Evolutionary conservation across 257 asterid genomes (phyloP).

Genomic region (Verbascum thapsus): DNA sequence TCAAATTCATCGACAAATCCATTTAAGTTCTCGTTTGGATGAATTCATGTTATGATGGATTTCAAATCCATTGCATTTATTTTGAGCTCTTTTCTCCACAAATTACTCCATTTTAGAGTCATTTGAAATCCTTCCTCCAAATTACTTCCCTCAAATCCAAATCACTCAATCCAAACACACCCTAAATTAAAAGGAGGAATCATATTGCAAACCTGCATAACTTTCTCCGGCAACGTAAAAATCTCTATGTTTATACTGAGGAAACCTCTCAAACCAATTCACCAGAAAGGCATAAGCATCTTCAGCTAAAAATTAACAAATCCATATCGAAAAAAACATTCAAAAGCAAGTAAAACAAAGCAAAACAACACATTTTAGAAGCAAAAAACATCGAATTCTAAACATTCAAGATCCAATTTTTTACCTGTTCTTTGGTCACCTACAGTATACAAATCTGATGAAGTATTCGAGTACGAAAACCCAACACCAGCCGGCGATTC

Average conservation of each 20-base stretch:
- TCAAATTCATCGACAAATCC: no score
- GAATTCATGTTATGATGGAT: no score
- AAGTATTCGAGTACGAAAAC: slow-evolving; percentile 83
- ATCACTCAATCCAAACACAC: no score
- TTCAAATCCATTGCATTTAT: no score
- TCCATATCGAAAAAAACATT: slow-evolving; percentile 32
- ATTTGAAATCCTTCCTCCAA: no score
- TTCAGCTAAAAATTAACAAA: slow-evolving; percentile 61
- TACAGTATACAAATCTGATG: slow-evolving; percentile 75
- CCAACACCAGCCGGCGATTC: slow-evolving; percentile 99
- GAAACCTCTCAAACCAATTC: slow-evolving; percentile 96
- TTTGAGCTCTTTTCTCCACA: no score
- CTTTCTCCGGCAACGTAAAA: slow-evolving; percentile 97
- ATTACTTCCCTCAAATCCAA: no score
- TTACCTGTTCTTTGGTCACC: slow-evolving; percentile 94
- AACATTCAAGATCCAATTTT: slow-evolving; percentile 24
- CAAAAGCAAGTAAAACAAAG: slow-evolving; percentile 13
- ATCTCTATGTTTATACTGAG: slow-evolving; percentile 87
- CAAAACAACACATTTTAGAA: slow-evolving; percentile 2
- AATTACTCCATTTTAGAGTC: no score
- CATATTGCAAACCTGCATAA: slow-evolving; percentile 66
- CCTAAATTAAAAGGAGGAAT: slow-evolving; percentile 7
- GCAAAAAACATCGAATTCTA: not conserved
- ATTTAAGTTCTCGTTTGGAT: no score
- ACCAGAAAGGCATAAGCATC: slow-evolving; percentile 77